Conservation (phyloP, 805 yeast species). For the Priceomyces carsonii region DNA sequence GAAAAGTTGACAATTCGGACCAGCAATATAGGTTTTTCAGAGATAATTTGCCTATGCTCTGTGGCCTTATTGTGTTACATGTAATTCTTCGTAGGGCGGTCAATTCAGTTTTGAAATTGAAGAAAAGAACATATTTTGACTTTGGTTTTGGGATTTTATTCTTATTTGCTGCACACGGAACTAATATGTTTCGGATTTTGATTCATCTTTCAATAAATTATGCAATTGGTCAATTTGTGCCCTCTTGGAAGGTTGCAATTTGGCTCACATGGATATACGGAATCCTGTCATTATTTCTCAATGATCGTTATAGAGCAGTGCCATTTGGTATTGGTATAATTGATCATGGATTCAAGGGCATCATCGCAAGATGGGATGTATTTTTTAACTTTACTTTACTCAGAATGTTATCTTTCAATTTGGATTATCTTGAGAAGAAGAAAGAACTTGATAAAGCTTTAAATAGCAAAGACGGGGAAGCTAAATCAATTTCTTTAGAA, state of each 20-base stretch:
- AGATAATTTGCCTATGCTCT: conserved; percentile 67
- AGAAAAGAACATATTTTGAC: conserved; percentile 66
- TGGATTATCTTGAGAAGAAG: conserved; percentile 63
- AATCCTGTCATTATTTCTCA: conserved; percentile 71
- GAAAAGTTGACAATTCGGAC: conserved; percentile 92
- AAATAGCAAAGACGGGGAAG: conserved; percentile 9
- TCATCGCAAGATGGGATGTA: conserved; percentile 93
- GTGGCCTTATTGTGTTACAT: conserved; percentile 59
- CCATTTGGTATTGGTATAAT: conserved; percentile 55
- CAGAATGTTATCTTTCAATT: conserved; percentile 77
- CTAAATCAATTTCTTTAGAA: conserved; percentile 7
- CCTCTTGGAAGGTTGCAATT: conserved; percentile 40
- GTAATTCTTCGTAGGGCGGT: conserved; percentile 45
- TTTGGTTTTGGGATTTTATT: conserved; percentile 68
- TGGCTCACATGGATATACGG: conserved; percentile 74
- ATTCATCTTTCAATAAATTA: conserved; percentile 59
- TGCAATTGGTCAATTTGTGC: conserved; percentile 42
- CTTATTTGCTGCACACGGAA: conserved; percentile 76
- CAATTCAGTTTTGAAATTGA: conserved; percentile 13
- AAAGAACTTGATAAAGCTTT: conserved; percentile 10
- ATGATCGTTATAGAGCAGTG: conserved; percentile 62
- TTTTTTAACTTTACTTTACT: conserved; percentile 87
- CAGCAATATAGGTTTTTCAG: conserved; percentile 86
- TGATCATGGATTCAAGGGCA: conserved; percentile 68
- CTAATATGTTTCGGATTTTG: conserved; percentile 62